Evolutionary conservation across 805 yeast species (phyloP).

Genomic region (Wickerhamomyces queroliae): DNA sequence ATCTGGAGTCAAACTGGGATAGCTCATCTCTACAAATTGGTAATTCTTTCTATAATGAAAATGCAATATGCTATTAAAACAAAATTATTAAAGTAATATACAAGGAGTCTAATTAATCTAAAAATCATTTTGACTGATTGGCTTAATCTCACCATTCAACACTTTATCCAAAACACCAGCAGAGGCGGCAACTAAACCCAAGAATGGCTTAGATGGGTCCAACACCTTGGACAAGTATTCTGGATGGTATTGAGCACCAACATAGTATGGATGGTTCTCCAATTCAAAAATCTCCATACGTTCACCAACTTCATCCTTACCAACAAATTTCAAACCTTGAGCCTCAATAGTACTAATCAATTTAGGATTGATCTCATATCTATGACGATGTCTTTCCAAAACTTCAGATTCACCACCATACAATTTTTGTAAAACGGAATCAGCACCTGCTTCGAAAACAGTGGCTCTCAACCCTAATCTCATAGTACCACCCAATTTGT

Average conservation of each 20-base stretch:
- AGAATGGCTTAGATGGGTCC: constrained; percentile 94
- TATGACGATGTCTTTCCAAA: constrained; percentile 95
- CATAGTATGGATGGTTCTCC: constrained; percentile 81
- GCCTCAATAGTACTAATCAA: constrained; percentile 65
- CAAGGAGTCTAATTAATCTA: constrained; percentile 5
- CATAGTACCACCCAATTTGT: constrained; percentile 98
- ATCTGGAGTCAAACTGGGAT: not conserved
- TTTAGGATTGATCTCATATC: constrained; percentile 94
- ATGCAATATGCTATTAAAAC: not conserved
- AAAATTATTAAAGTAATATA: too few species aligned
- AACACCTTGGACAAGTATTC: constrained; percentile 95
- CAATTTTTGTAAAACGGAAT: constrained; percentile 67
- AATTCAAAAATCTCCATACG: constrained; percentile 95
- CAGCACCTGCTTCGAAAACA: constrained; percentile 62
- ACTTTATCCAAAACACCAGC: constrained; percentile 74
- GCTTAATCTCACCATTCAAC: constrained; percentile 32
- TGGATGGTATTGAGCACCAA: constrained; percentile 98
- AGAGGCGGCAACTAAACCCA: constrained; percentile 94
- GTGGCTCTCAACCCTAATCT: constrained; percentile 94
- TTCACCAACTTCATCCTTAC: constrained; percentile 82
- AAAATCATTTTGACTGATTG: constrained; percentile 23
- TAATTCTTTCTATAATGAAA: not conserved
- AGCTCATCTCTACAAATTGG: not conserved
- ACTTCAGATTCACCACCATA: constrained; percentile 70
- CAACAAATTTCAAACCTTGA: constrained; percentile 82